phyloP scores from a whole-genome alignment of 1,284 basidiomycete genomes.

The Cutaneotrichosporon sp. region DNA sequence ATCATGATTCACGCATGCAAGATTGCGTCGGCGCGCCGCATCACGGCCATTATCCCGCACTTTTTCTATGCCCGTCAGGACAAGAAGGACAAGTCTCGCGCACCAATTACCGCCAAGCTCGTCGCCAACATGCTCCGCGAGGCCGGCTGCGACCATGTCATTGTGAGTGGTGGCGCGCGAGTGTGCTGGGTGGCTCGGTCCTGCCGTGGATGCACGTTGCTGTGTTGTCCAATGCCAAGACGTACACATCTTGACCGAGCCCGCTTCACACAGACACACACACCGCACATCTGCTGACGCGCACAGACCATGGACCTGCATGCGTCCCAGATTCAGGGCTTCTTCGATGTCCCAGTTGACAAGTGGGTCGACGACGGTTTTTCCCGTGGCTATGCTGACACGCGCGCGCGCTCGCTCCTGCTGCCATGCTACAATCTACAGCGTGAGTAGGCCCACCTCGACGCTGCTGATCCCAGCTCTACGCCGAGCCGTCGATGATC shows the following conservation, averaged over 20 bases:
- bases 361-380: constrained; percentile 62
- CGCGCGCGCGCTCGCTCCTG: background rate
- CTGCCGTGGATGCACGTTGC: no score
- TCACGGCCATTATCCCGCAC: constrained; percentile 91
- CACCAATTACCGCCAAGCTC: constrained; percentile 96
- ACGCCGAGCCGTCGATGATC: constrained; percentile 94
- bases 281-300: background rate
- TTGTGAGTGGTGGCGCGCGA: constrained; percentile 62
- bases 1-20: constrained; percentile 99
- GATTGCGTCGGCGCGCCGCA: constrained; percentile 89
- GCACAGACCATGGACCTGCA: constrained; percentile 93
- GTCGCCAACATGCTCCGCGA: constrained; percentile 99
- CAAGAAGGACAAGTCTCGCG: constrained; percentile 99
- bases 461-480: constrained; percentile 53
- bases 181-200: background rate
- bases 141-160: constrained; percentile 97
- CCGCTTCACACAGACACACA: background rate
- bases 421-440: constrained; percentile 4
- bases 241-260: background rate
- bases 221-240: no score
- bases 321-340: constrained; percentile 98
- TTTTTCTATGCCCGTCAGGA: constrained; percentile 96
- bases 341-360: constrained; percentile 99
- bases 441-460: constrained; percentile 14
- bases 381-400: background rate